These are phyloP conservation scores for Fulvia fulva DNA, from an alignment of 2,329 filamentous ascomycete genomes.

Conservation along the genomic window DNA sequence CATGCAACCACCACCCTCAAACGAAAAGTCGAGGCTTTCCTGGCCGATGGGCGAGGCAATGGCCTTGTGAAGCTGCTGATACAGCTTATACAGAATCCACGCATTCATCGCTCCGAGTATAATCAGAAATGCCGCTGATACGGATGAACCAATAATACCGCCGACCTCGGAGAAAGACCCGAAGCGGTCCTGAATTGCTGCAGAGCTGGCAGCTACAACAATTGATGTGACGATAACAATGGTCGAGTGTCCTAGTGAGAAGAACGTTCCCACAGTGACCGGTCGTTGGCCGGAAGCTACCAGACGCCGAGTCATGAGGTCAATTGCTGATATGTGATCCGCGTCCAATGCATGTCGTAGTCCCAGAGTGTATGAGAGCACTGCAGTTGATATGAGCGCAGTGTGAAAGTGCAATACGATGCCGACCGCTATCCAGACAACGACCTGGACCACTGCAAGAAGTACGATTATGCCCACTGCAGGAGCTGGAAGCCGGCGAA, in stretches of 20 bases:
- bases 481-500: slow-evolving; percentile 54
- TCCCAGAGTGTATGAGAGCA: slow-evolving; percentile 82
- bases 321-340: slow-evolving; percentile 90
- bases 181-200: slow-evolving; percentile 76
- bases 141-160: slow-evolving; percentile 82
- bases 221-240: slow-evolving; percentile 88
- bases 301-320: slow-evolving; percentile 87
- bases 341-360: slow-evolving; percentile 94
- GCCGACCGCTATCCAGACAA: slow-evolving; percentile 57
- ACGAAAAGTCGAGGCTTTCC: slow-evolving; percentile 51
- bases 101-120: slow-evolving; percentile 77
- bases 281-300: slow-evolving; percentile 80
- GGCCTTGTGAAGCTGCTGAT: slow-evolving; percentile 63
- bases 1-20: slow-evolving; percentile 74
- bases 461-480: slow-evolving; percentile 56
- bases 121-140: slow-evolving; percentile 79
- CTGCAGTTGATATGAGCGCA: slow-evolving; percentile 70
- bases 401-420: slow-evolving; percentile 48
- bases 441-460: slow-evolving; percentile 51
- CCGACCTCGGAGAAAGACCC: slow-evolving; percentile 75
- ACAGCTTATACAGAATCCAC: slow-evolving; percentile 76
- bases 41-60: slow-evolving; percentile 45
- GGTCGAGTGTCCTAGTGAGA: slow-evolving; percentile 89
- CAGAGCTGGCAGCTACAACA: slow-evolving; percentile 85
- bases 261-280: slow-evolving; percentile 90